These are phyloP conservation scores for Starmera amethionina DNA, from an alignment of 805 yeast species.

Conservation along the genomic window DNA sequence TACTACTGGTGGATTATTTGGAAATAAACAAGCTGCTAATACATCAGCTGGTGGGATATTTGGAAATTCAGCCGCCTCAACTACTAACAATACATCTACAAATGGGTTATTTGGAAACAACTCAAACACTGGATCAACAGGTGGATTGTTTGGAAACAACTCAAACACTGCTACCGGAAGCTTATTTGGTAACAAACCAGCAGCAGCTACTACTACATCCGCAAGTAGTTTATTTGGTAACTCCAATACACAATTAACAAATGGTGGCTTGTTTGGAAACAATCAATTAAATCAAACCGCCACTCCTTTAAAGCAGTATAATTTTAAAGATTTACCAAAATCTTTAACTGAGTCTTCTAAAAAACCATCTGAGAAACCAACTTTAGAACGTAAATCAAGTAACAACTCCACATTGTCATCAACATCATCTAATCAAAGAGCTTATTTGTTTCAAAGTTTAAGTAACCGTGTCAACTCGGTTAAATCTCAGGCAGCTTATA, in stretches of 20 bases:
- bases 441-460: conserved; percentile 25
- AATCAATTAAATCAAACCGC: conserved; percentile 18
- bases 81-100: conserved; percentile 1
- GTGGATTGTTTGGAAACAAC: conserved; percentile 6
- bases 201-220: conserved; percentile 2
- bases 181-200: conserved; percentile 14
- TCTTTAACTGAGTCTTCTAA: conserved; percentile 25
- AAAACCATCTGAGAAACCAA: conserved; percentile 6
- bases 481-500: conserved; percentile 15
- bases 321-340: conserved; percentile 26
- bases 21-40: conserved; percentile 3
- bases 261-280: conserved; percentile 1
- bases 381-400: conserved; percentile 15
- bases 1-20: conserved; percentile 21
- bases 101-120: conserved; percentile 5
- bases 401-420: conserved; percentile 13
- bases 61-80: conserved; percentile 7
- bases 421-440: conserved; percentile 10
- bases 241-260: conserved; percentile 1
- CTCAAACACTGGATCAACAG: background rate
- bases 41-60: conserved; percentile 11
- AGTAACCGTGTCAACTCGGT: conserved; percentile 22
- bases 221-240: conserved; percentile 17
- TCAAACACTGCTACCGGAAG: conserved; percentile 4
- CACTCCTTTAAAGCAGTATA: conserved; percentile 20